Base-by-base conservation (phyloP, 306 rosid species). In the Gastrolobium bilobum region DNA sequence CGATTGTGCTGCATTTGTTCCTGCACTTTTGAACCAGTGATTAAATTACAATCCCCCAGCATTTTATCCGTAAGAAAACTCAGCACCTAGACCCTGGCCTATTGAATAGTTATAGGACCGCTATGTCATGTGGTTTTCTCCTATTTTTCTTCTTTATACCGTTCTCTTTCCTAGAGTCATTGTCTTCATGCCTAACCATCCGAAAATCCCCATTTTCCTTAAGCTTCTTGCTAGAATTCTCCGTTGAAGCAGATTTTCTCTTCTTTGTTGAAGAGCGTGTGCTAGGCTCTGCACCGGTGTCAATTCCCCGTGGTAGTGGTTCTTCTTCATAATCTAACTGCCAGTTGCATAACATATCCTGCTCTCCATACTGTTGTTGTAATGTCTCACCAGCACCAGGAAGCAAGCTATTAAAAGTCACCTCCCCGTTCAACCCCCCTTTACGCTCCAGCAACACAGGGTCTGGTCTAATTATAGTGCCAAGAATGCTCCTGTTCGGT, bases 391-490 rank as follows among this genome's bases (percentile, higher is more conserved):
- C 94, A 15, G 97, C 99, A 75, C 99, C 98, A 3, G 98, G 99
- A 82, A 95, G 99, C 90, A 95, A 79, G 82, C 86, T 91, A 77
- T 79, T 63, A 63, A 91, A 90, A 61, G 92, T 89, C 67, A 90
- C 88, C 44, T 86, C 89, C 15, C 99, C 96, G 3, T 85, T 78
- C 26, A 68, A 86, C 14, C 97, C 97, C 13, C 98, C 98, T 79
- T 90, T 95, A 39, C 99, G 96, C 80, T 89, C 90, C 54, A 83
- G 67, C 86, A 95, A 84, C n/a, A 83, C 73, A 10, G 89, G 82
- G 71, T 95, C 98, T 1, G 99, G 97, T 80, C 98, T 84, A 65
- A 95, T 95, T 87, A 95, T 93, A n/a, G 97, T 91, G 46, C 99
- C 99, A 1, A 95, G 93, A 85, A 95, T 93, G 85, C 99, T 93